A percentile compares a stretch with the other conserved stretches of the same genome.
Conservation (phyloP, 306 rosid genomes). For the Inga leiocalycina region DNA sequence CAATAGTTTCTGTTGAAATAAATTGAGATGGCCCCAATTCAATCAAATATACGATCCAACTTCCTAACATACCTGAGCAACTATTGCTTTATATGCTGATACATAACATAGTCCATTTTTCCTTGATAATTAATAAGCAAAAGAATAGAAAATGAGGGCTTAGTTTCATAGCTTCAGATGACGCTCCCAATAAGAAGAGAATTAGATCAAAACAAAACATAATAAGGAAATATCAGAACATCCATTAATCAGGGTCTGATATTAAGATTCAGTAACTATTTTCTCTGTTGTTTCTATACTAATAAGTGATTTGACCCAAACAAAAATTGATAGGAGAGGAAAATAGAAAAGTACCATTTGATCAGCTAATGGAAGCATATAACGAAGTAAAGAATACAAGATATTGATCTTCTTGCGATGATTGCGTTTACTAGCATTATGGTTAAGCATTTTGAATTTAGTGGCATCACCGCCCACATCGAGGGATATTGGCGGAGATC, state of each 20-base stretch:
- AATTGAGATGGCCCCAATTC: too few relatives aligned
- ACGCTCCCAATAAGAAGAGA: neutral
- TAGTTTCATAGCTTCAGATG: neutral
- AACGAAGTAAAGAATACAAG: conserved; percentile 68
- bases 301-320: neutral
- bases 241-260: neutral
- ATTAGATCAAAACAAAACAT: neutral
- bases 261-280: neutral
- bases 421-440: conserved; percentile 88
- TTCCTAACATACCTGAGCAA: too few relatives aligned
- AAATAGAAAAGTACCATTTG: conserved; percentile 47
- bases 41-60: too few relatives aligned
- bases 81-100: too few relatives aligned
- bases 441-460: conserved; percentile 63
- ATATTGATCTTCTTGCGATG: conserved; percentile 79
- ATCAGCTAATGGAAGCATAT: conserved; percentile 60
- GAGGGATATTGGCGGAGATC: conserved; percentile 21
- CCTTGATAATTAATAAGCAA: too few relatives aligned
- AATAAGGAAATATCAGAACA: neutral
- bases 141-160: too few relatives aligned
- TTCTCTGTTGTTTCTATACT: neutral
- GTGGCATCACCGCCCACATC: neutral
- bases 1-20: too few relatives aligned
- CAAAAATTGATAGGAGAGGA: neutral
- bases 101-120: too few relatives aligned